These are phyloP conservation scores for Yarrowia yakushimensis DNA, from an alignment of 805 yeast genomes.

Conservation along the genomic window DNA sequence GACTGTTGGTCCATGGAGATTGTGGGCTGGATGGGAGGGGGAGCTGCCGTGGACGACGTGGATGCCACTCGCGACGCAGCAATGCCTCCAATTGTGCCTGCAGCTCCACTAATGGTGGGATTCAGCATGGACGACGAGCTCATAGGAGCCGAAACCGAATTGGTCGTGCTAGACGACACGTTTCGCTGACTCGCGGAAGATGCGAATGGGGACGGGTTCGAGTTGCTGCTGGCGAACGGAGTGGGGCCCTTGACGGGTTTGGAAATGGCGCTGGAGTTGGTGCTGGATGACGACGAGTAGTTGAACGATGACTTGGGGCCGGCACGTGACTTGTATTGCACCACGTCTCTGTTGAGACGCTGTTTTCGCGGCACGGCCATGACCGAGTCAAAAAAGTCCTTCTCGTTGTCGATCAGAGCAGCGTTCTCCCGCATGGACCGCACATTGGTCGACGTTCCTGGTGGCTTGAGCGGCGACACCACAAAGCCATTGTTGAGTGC, in stretches of 20 bases:
- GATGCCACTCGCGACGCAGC: conserved; percentile 6
- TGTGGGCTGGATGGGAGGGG: conserved; percentile 7
- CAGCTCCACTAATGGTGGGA: background rate
- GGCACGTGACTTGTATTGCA: conserved; percentile 32
- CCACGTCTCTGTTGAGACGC: conserved; percentile 37
- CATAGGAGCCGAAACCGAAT: background rate
- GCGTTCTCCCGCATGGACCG: conserved; percentile 77
- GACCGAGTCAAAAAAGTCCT: conserved; percentile 70
- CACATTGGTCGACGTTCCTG: conserved; percentile 40
- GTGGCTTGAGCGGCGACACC: conserved; percentile 64
- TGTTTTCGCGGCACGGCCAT: conserved; percentile 37
- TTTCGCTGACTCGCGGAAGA: background rate
- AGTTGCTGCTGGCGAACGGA: background rate
- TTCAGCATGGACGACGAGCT: background rate
- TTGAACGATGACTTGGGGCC: conserved; percentile 5
- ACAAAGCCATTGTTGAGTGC: conserved; percentile 81
- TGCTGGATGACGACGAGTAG: conserved; percentile 4
- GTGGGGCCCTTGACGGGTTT: conserved; percentile 8
- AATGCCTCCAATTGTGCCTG: conserved; percentile 8
- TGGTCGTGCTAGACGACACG: background rate
- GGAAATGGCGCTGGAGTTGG: background rate
- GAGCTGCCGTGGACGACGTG: conserved; percentile 12
- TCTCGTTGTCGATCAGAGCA: conserved; percentile 74
- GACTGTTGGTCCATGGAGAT: conserved; percentile 25
- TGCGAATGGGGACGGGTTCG: background rate